Evolutionary conservation across 495 filamentous ascomycete genomes (phyloP).

Genomic region (Chaetomidium leptoderma): DNA sequence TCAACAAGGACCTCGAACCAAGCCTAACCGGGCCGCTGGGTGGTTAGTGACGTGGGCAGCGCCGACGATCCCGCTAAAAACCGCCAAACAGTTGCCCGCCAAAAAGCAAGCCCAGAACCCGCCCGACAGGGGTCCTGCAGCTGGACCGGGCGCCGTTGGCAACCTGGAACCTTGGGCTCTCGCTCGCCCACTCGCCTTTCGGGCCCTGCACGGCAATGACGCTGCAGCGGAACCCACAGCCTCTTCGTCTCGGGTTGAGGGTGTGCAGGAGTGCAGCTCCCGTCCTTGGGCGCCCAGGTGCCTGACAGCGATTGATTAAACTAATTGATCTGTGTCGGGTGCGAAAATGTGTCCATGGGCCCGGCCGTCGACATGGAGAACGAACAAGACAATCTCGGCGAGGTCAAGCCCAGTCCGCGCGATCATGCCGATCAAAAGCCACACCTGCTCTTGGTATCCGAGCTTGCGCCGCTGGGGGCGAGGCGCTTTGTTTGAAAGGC

Average conservation of each 20-base stretch:
- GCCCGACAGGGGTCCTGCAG: slow-evolving; percentile 5
- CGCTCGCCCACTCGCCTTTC: neutral
- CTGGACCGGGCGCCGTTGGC: neutral
- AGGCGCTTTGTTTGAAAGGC: neutral
- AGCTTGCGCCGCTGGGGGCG: slow-evolving; percentile 3
- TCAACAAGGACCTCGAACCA: neutral
- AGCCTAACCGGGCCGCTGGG: slow-evolving; percentile 7
- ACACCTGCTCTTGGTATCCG: neutral
- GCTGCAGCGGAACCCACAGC: neutral
- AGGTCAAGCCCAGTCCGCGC: neutral
- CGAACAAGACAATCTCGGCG: neutral
- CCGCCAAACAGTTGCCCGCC: neutral
- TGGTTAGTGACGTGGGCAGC: slow-evolving; percentile 14
- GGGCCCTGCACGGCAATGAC: neutral
- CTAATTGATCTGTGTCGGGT: neutral
- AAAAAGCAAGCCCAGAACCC: slow-evolving; percentile 1
- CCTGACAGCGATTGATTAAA: slow-evolving; percentile 7
- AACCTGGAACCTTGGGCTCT: neutral
- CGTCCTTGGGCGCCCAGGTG: no score
- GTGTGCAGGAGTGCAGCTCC: neutral
- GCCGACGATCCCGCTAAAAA: slow-evolving; percentile 15
- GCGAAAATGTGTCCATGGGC: neutral
- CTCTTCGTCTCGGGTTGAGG: neutral
- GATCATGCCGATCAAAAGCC: slow-evolving; percentile 3
- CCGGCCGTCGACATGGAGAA: neutral